Evolutionary conservation across 1,284 basidiomycete species (phyloP).

Genomic region (Moesziomyces aphidis): DNA sequence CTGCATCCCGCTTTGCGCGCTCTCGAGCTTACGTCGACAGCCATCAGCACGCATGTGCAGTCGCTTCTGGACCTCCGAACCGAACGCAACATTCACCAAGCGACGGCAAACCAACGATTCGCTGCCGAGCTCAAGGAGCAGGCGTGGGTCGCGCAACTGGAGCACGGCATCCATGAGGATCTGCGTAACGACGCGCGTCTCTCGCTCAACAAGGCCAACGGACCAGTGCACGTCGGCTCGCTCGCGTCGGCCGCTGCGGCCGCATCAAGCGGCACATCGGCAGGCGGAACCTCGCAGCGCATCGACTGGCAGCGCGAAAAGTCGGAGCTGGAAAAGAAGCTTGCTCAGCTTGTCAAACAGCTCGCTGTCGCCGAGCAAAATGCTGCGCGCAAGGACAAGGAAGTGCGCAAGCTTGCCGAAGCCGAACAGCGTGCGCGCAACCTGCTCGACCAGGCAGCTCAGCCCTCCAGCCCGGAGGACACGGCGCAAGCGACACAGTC

Average conservation of each 20-base stretch:
- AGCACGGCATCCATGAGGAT: slow-evolving; percentile 27
- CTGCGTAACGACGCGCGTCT: slow-evolving; percentile 33
- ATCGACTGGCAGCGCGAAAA: slow-evolving; percentile 46
- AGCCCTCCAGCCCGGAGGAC: not conserved
- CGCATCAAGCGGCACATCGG: slow-evolving; percentile 14
- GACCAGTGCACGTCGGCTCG: slow-evolving; percentile 24
- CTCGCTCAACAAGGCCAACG: slow-evolving; percentile 42
- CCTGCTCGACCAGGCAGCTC: slow-evolving; percentile 28
- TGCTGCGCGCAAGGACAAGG: slow-evolving; percentile 29
- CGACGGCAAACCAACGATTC: slow-evolving; percentile 13
- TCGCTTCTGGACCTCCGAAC: slow-evolving; percentile 37
- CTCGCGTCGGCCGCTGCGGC: slow-evolving; percentile 23
- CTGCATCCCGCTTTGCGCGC: slow-evolving; percentile 41
- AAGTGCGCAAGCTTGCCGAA: slow-evolving; percentile 25
- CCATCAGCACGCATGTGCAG: slow-evolving; percentile 36
- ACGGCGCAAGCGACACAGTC: not conserved
- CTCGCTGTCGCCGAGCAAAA: slow-evolving; percentile 32
- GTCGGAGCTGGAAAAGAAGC: slow-evolving; percentile 36
- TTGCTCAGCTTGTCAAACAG: slow-evolving; percentile 28
- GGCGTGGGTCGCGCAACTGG: slow-evolving; percentile 24
- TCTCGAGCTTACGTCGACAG: slow-evolving; percentile 21
- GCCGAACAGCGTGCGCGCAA: slow-evolving; percentile 21
- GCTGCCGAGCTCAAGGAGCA: slow-evolving; percentile 20
- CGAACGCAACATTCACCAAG: slow-evolving; percentile 25
- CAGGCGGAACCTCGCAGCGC: slow-evolving; percentile 17